These are phyloP conservation scores for Hibiscus tridactylites DNA, from an alignment of 345 rosid genomes.

Conservation along the genomic window DNA sequence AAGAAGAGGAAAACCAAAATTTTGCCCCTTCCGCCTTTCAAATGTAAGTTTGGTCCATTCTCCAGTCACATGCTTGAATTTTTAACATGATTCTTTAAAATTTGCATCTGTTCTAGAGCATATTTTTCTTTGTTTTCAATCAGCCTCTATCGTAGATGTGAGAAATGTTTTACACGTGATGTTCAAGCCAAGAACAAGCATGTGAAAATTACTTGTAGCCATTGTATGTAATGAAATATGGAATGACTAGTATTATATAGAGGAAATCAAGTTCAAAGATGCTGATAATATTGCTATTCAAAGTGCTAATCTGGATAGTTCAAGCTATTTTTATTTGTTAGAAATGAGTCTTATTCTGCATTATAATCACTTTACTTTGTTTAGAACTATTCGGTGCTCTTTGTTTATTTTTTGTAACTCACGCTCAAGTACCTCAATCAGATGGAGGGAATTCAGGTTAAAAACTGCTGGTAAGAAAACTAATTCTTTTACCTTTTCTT, in stretches of 20 bases:
- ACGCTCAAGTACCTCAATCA: background rate
- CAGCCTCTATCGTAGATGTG: background rate
- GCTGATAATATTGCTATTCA: background rate
- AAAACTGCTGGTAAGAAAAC: background rate
- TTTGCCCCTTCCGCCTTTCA: conserved; percentile 96
- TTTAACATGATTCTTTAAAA: background rate
- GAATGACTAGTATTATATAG: background rate
- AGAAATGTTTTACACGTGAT: background rate
- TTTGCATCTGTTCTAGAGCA: background rate
- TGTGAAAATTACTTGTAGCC: background rate
- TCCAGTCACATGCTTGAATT: background rate
- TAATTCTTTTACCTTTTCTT: background rate
- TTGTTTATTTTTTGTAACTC: background rate
- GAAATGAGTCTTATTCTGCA: background rate
- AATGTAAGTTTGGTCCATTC: conserved; percentile 49
- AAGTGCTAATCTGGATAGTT: background rate
- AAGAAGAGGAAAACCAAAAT: conserved; percentile 97
- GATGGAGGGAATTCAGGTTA: background rate
- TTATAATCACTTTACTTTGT: background rate
- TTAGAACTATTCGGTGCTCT: background rate
- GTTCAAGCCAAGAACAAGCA: background rate
- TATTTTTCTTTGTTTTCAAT: background rate
- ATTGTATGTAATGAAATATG: background rate
- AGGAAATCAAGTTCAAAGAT: background rate
- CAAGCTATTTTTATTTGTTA: background rate